Base-by-base conservation (phyloP, 73 alveolate genomes). In the Blepharisma stoltei region DNA sequence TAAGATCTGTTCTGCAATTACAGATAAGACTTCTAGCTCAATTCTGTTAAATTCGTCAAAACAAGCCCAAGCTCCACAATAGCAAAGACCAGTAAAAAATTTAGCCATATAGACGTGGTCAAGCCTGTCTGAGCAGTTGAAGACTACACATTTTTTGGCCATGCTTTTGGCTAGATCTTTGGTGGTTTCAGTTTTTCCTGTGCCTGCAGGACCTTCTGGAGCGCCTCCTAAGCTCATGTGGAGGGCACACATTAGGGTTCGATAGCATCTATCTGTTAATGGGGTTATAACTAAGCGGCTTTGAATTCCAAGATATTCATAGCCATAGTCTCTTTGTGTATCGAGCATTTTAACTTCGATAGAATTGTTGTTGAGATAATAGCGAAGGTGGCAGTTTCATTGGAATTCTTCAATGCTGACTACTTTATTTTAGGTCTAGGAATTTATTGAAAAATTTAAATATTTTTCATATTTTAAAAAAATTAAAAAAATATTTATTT, bases 31-130 rank as follows among this genome's bases (percentile, higher is more conserved):
- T 86, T 97, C 99, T 46, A 95, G 89, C 77, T 95, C 97, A 71
- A 97, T 95, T 83, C 99, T 86, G 82, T 97, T 97, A 81, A 97
- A 97, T 77, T 97, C 99, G 89, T 97, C 99, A 67, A 97, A 97
- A 77, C 99, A 97, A 6, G 97, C 97, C 99, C 99, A 97, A 55
- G 86, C 85, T 69, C 79, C 79, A 77, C 85, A 77, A 77, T 94
- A 95, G 46, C 98, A 99, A 77, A 95, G 91, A 41, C 99, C 99
- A 80, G 97, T 97, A 90, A 97, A 97, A 95, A 97, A 96, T 88
- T 96, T 96, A 44, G 98, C 99, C 97, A 97, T 97, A 67, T 18
- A 43, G 32, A 65, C 21, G 54, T 43, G 69, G 25, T 77, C 67
- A 46, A 77, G 69, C 44, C 69, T 25, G 25, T 68, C 79, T 20